phyloP scores from a whole-genome alignment of 148 eudicot genomes.

The Persicaria maculosa region DNA sequence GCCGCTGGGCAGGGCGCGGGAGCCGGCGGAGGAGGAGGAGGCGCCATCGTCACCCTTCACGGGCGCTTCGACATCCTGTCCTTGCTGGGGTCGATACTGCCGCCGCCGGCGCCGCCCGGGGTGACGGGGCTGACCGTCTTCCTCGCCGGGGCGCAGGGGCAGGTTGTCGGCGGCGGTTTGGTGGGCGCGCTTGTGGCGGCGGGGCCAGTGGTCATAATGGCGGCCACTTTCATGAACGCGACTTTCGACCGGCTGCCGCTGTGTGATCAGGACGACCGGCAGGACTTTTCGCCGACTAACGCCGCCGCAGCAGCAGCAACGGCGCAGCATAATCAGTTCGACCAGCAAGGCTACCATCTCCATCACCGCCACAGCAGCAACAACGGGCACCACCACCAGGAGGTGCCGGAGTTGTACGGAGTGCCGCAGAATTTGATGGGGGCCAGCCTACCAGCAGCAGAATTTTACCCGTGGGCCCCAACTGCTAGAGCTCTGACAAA shows the following conservation, averaged over 20 bases:
- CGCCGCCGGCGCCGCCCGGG: constrained; percentile 63
- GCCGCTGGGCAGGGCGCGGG: background rate
- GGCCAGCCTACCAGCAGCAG: constrained; percentile 37
- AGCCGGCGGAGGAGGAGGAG: constrained; percentile 19
- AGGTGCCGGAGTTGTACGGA: constrained; percentile 37
- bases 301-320: constrained; percentile 9
- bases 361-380: constrained; percentile 25
- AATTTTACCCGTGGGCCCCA: constrained; percentile 41
- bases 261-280: constrained; percentile 34
- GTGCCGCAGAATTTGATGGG: constrained; percentile 39
- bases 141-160: constrained; percentile 67
- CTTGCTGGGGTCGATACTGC: constrained; percentile 55
- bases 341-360: constrained; percentile 32
- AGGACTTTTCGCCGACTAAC: background rate
- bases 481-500: constrained; percentile 31
- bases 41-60: constrained; percentile 54
- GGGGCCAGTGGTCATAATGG: constrained; percentile 67
- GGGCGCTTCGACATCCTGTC: constrained; percentile 79
- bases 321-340: constrained; percentile 14
- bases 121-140: constrained; percentile 54
- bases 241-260: constrained; percentile 61
- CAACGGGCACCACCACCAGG: constrained; percentile 25
- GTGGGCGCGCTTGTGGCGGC: constrained; percentile 67
- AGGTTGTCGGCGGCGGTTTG: constrained; percentile 67
- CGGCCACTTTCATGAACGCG: constrained; percentile 65